Conservation (phyloP, 2,329 filamentous ascomycete genomes). For the Plenodomus lindquistii region DNA sequence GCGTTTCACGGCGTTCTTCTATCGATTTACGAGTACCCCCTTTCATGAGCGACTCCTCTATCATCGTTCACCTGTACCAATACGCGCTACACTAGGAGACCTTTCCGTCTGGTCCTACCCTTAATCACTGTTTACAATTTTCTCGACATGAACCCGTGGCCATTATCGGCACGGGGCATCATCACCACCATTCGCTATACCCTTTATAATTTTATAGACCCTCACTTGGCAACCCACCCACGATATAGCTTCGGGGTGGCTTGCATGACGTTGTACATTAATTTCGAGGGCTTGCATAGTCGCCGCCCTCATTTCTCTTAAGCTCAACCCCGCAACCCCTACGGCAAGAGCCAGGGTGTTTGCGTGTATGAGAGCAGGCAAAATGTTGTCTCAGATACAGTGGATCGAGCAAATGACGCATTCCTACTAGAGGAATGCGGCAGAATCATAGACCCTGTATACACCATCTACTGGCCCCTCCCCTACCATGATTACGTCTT, state of each 20-base stretch:
- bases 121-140: constrained; percentile 5
- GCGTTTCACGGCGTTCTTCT: constrained; percentile 26
- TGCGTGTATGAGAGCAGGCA: not conserved
- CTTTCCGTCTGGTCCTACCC: not conserved
- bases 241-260: constrained; percentile 15
- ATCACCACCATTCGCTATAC: constrained; percentile 42
- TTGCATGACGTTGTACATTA: constrained; percentile 45
- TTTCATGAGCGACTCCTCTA: constrained; percentile 25
- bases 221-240: constrained; percentile 35
- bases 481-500: not conserved
- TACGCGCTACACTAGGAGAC: constrained; percentile 18
- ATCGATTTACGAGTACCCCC: constrained; percentile 29
- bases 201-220: constrained; percentile 45
- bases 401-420: constrained; percentile 32
- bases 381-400: constrained; percentile 9
- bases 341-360: not conserved
- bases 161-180: constrained; percentile 28
- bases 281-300: constrained; percentile 14
- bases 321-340: no score
- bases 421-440: constrained; percentile 21
- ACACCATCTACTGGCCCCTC: constrained; percentile 2
- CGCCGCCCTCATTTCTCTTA: not conserved
- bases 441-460: constrained; percentile 28
- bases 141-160: constrained; percentile 19
- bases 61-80: constrained; percentile 35